Percentiles rank a stretch among this genome's conserved stretches.
phyloP scores from a whole-genome alignment of 371 early-diverging fungal genomes.

The Rhizopus microsporus region DNA sequence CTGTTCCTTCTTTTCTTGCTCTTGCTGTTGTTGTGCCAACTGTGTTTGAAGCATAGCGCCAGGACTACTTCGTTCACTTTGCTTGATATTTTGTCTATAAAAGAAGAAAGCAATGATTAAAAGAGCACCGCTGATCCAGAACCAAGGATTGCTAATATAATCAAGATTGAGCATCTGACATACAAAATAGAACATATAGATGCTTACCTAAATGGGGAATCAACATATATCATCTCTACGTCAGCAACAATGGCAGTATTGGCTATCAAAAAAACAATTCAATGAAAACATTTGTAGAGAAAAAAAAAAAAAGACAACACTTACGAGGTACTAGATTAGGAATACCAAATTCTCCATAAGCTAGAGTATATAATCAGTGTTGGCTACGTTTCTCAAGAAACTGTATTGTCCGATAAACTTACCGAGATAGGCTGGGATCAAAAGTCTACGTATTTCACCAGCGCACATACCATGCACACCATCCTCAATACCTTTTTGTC shows the following conservation, averaged over 20 bases:
- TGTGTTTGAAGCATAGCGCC: background rate
- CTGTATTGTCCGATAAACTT: conserved; percentile 1
- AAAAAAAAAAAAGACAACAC: background rate
- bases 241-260: conserved; percentile 42
- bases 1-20: background rate
- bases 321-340: conserved; percentile 41
- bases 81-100: conserved; percentile 3
- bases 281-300: background rate
- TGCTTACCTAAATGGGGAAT: conserved; percentile 37
- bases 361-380: conserved; percentile 10
- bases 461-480: conserved; percentile 75
- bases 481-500: conserved; percentile 57
- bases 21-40: background rate
- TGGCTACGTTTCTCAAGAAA: background rate
- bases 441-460: conserved; percentile 66
- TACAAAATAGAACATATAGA: background rate
- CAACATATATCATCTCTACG: conserved; percentile 33
- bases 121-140: conserved; percentile 22
- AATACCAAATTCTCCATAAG: conserved; percentile 37
- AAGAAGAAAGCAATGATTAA: conserved; percentile 12
- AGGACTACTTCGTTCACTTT: background rate
- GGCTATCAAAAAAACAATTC: conserved; percentile 10
- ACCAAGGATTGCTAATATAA: conserved; percentile 37
- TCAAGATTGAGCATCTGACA: background rate
- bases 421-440: conserved; percentile 59